Conservation (phyloP, 768 basidiomycete genomes). For the Cyclocybe cylindracea region DNA sequence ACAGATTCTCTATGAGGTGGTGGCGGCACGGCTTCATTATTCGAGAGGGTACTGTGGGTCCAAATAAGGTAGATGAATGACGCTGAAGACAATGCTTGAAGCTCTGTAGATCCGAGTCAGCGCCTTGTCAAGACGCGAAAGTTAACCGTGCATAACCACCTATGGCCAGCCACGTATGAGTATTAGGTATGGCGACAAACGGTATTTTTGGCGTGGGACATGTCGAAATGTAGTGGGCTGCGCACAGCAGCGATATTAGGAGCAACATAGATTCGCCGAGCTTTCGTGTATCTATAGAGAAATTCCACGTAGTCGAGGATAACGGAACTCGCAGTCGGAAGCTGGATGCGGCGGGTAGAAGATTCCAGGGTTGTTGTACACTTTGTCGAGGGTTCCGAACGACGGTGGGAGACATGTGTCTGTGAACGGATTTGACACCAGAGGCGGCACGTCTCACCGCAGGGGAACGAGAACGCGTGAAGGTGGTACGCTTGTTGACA, state of each 20-base stretch:
- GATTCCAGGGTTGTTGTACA: constrained; percentile 17
- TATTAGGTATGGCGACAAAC: constrained; percentile 18
- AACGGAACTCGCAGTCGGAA: constrained; percentile 47
- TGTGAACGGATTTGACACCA: constrained; percentile 33
- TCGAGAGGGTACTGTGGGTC: constrained; percentile 54
- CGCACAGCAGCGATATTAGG: constrained; percentile 60
- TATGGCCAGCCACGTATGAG: constrained; percentile 48
- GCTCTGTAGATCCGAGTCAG: constrained; percentile 41
- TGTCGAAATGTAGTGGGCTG: constrained; percentile 47
- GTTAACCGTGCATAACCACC: constrained; percentile 35
- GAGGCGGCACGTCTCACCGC: constrained; percentile 36
- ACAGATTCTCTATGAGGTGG: constrained; percentile 11
- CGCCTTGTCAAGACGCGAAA: background rate
- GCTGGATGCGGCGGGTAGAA: constrained; percentile 52
- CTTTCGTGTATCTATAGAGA: constrained; percentile 63
- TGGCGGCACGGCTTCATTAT: constrained; percentile 16
- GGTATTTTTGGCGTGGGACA: constrained; percentile 30
- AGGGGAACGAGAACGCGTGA: constrained; percentile 78
- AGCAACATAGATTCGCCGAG: constrained; percentile 67
- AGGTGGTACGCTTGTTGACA: constrained; percentile 40
- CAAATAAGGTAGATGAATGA: constrained; percentile 64
- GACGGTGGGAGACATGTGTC: constrained; percentile 44
- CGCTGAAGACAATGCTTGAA: constrained; percentile 51
- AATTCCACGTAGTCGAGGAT: constrained; percentile 38
- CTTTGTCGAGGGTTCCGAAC: constrained; percentile 46